Evolutionary conservation across 345 rosid species (phyloP).

Genomic region (Dipteronia sinensis): DNA sequence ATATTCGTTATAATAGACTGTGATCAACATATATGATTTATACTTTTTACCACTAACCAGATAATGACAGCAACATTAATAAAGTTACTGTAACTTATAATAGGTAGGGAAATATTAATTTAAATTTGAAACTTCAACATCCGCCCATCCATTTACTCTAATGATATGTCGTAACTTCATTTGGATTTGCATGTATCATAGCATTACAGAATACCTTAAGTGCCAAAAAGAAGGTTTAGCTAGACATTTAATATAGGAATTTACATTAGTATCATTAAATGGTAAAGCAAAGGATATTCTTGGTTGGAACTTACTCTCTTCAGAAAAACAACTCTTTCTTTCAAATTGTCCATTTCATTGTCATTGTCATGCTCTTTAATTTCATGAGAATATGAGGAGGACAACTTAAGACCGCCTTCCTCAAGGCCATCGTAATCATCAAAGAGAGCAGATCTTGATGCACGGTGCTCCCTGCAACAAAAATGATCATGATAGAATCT

Average conservation of each 20-base stretch:
- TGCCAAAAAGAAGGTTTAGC: neutral
- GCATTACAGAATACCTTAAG: neutral
- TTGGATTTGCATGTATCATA: neutral
- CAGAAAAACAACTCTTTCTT: slow-evolving; percentile 71
- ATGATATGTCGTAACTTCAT: no score
- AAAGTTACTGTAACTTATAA: neutral
- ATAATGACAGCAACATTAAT: neutral
- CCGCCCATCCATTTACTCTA: no score
- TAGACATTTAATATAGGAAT: neutral
- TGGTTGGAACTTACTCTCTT: slow-evolving; percentile 53
- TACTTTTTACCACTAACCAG: neutral
- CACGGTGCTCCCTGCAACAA: slow-evolving; percentile 63
- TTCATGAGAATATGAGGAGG: slow-evolving; percentile 56
- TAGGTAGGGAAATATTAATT: no score
- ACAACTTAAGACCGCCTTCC: slow-evolving; percentile 73
- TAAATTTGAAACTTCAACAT: neutral
- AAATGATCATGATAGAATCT: neutral
- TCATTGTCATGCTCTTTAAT: slow-evolving; percentile 70
- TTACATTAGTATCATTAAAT: neutral
- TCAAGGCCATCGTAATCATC: slow-evolving; percentile 72
- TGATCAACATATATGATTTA: neutral
- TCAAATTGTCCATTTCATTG: slow-evolving; percentile 59
- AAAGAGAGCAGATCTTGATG: slow-evolving; percentile 60
- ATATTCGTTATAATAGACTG: neutral
- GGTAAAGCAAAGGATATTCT: neutral